Percentiles rank a stretch among this genome's conserved stretches.
These are phyloP conservation scores for Tuber indicum DNA, from an alignment of 495 filamentous ascomycete genomes.

Conservation along the genomic window DNA sequence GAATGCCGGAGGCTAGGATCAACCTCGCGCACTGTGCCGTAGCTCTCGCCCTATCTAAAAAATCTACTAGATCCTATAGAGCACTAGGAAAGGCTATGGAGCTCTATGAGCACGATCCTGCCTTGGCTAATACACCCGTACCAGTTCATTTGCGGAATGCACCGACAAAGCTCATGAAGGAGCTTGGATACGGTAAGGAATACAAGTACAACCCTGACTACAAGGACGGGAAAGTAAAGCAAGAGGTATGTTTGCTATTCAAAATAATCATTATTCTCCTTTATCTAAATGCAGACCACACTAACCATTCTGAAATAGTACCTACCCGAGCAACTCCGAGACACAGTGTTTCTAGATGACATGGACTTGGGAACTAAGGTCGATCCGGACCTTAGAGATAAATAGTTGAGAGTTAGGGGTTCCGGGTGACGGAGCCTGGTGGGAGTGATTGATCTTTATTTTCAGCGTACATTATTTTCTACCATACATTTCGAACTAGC, in stretches of 20 bases:
- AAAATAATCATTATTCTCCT: background rate
- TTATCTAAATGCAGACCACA: background rate
- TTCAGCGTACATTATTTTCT: background rate
- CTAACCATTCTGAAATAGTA: constrained; percentile 47
- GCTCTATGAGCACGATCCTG: constrained; percentile 64
- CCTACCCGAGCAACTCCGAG: constrained; percentile 65
- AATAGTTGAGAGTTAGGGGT: background rate
- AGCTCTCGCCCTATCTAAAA: constrained; percentile 72
- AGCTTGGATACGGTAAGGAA: constrained; percentile 78
- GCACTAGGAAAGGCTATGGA: constrained; percentile 71
- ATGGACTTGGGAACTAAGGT: constrained; percentile 69
- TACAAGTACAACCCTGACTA: constrained; percentile 98
- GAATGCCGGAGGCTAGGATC: constrained; percentile 90
- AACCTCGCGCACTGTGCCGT: constrained; percentile 81
- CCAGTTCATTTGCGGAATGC: constrained; percentile 88
- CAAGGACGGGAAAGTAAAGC: constrained; percentile 70
- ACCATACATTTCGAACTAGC: background rate
- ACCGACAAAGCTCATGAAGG: constrained; percentile 85
- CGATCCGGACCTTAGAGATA: constrained; percentile 54
- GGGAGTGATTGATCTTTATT: background rate
- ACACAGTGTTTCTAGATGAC: constrained; percentile 71
- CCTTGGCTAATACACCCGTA: constrained; percentile 68
- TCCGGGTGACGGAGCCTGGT: background rate
- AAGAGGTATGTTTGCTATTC: constrained; percentile 50
- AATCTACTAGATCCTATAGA: constrained; percentile 79